Percentiles rank a stretch among this genome's conserved stretches.
Evolutionary conservation across 108 stramenopile species (phyloP).

Genomic region (Cyclotella atomus): DNA sequence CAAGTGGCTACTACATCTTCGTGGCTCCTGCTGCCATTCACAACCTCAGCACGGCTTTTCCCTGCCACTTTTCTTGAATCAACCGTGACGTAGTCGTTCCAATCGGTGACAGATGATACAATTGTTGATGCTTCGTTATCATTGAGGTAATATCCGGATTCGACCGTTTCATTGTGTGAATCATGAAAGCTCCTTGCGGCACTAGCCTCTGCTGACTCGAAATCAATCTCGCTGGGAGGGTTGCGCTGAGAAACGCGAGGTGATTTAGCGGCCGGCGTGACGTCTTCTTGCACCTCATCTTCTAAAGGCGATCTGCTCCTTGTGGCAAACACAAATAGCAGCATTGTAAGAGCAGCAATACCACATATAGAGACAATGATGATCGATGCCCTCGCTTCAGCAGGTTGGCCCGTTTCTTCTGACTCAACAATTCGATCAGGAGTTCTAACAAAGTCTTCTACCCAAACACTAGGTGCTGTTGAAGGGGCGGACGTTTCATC

Average conservation of each 20-base stretch:
- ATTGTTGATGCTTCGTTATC: constrained; percentile 12
- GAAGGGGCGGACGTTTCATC: neutral
- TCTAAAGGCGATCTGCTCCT: constrained; percentile 1
- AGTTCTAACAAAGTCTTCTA: neutral
- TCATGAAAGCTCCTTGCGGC: neutral
- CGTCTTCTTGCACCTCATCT: neutral
- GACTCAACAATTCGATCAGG: constrained; percentile 1
- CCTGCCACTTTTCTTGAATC: neutral
- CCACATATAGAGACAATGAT: constrained; percentile 19
- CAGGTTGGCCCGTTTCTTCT: constrained; percentile 2
- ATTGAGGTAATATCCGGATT: constrained; percentile 17
- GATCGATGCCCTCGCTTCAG: constrained; percentile 9
- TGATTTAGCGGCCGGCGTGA: neutral
- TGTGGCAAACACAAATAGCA: constrained; percentile 16
- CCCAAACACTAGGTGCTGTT: neutral
- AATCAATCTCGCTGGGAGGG: neutral
- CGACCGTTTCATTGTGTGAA: constrained; percentile 2
- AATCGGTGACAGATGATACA: constrained; percentile 23
- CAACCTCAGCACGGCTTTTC: neutral
- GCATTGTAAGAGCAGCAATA: constrained; percentile 25
- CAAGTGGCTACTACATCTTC: constrained; percentile 4
- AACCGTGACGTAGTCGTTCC: constrained; percentile 13
- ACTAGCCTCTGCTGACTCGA: neutral
- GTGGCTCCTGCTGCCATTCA: neutral
- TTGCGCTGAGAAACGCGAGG: neutral